Conservation (phyloP, 257 asterid species). For the Solanum virginianum region DNA sequence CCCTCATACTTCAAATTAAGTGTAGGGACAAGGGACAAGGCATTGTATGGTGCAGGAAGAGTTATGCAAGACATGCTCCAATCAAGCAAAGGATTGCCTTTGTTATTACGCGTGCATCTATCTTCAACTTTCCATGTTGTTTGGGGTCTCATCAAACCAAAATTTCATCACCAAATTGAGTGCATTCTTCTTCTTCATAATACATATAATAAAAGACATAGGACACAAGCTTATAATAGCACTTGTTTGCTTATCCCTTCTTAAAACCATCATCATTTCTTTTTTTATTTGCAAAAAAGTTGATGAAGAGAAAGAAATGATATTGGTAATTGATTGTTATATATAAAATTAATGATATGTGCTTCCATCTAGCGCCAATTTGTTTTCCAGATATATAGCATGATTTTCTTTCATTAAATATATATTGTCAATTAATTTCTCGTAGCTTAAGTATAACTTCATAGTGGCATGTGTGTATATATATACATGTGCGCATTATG, state of each 20-base stretch:
- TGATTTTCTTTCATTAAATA: not conserved
- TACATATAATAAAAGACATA: constrained; percentile 34
- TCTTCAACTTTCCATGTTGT: constrained; percentile 44
- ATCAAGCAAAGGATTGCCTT: constrained; percentile 45
- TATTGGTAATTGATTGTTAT: not conserved
- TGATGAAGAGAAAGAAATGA: not conserved
- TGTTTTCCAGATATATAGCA: not conserved
- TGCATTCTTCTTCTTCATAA: constrained; percentile 28
- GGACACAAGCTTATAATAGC: constrained; percentile 42
- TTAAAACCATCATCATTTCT: not conserved
- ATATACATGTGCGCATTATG: too few species aligned
- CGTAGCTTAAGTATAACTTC: too few species aligned
- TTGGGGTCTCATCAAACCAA: constrained; percentile 40
- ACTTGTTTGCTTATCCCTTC: constrained; percentile 13
- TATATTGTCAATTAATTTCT: not conserved
- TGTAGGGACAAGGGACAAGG: constrained; percentile 46
- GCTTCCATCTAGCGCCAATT: not conserved
- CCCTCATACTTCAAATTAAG: constrained; percentile 18
- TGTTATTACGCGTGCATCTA: constrained; percentile 25
- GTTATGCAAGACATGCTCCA: constrained; percentile 62
- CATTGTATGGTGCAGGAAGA: constrained; percentile 81
- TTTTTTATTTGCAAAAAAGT: not conserved
- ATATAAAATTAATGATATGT: not conserved
- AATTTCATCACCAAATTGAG: constrained; percentile 36
- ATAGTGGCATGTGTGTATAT: too few species aligned